A percentile compares a stretch with the other conserved stretches of the same genome.
These are phyloP conservation scores for Rhodotorula sphaerocarpa DNA, from an alignment of 768 basidiomycete species.

Conservation along the genomic window DNA sequence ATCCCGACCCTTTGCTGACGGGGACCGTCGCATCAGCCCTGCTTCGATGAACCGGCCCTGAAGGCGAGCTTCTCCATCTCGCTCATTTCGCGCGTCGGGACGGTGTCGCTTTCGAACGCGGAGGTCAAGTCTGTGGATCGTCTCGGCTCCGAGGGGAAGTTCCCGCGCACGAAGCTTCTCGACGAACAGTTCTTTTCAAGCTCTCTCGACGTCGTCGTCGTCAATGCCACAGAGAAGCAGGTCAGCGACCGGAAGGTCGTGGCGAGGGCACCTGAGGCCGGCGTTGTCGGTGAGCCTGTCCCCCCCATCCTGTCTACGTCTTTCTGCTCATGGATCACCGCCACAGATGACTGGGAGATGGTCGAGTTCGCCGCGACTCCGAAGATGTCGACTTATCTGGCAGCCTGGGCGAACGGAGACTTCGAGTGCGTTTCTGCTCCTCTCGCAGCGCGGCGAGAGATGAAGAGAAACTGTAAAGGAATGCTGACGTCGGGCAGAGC, in stretches of 20 bases:
- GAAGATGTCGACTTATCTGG: slow-evolving; percentile 38
- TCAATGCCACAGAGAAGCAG: too few relatives aligned
- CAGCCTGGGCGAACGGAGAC: slow-evolving; percentile 47
- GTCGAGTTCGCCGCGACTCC: slow-evolving; percentile 75
- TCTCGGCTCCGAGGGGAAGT: neutral
- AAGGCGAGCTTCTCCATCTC: slow-evolving; percentile 62
- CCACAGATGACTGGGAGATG: slow-evolving; percentile 58
- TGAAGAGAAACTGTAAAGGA: too few relatives aligned
- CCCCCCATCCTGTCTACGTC: too few relatives aligned
- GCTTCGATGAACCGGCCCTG: slow-evolving; percentile 86
- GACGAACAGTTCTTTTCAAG: slow-evolving; percentile 32
- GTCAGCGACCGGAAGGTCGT: too few relatives aligned
- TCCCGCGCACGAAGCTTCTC: slow-evolving; percentile 18
- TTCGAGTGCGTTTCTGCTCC: slow-evolving; percentile 47
- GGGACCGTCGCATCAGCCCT: slow-evolving; percentile 47
- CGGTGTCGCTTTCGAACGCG: slow-evolving; percentile 81
- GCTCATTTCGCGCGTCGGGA: slow-evolving; percentile 55
- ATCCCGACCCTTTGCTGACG: neutral
- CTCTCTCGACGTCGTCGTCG: too few relatives aligned
- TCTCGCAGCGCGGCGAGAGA: too few relatives aligned
- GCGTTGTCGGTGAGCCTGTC: neutral
- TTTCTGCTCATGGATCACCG: neutral
- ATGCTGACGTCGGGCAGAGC: too few relatives aligned
- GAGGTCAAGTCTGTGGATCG: slow-evolving; percentile 40
- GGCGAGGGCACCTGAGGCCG: neutral